Conservation (phyloP, 192 early-diverging fungal genomes). For the Coemansia sp. region DNA sequence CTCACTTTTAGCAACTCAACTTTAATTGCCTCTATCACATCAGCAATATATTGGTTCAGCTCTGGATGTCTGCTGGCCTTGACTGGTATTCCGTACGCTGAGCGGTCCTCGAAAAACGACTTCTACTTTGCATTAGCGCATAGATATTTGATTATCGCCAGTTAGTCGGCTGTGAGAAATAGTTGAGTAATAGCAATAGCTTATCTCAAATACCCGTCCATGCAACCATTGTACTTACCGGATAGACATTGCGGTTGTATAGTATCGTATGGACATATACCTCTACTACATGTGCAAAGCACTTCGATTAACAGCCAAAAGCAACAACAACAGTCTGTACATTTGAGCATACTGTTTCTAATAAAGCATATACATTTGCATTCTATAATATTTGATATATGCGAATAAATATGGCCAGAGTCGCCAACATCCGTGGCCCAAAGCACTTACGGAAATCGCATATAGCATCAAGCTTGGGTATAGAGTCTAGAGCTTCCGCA, state of each 20-base stretch:
- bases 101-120: slow-evolving; percentile 47
- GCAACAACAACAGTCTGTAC: background rate
- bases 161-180: background rate
- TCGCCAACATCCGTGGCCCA: background rate
- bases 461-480: slow-evolving; percentile 36
- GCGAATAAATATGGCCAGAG: background rate
- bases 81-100: slow-evolving; percentile 55
- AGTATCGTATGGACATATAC: slow-evolving; percentile 40
- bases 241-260: slow-evolving; percentile 34
- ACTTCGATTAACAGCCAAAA: background rate
- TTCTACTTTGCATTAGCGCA: slow-evolving; percentile 16
- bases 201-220: background rate
- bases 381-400: too few species aligned
- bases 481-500: slow-evolving; percentile 5
- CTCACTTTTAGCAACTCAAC: slow-evolving; percentile 44
- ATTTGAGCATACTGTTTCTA: too few species aligned
- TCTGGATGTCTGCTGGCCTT: slow-evolving; percentile 56
- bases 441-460: slow-evolving; percentile 46
- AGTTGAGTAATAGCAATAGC: background rate
- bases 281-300: slow-evolving; percentile 29
- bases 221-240: slow-evolving; percentile 25
- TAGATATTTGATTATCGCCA: background rate
- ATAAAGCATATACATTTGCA: too few species aligned
- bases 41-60: slow-evolving; percentile 52
- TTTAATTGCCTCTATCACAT: slow-evolving; percentile 45